A percentile compares a stretch with the other conserved stretches of the same genome.
Evolutionary conservation across 2,329 filamentous ascomycete species (phyloP).

Genomic region (Nemania bipapillata): DNA sequence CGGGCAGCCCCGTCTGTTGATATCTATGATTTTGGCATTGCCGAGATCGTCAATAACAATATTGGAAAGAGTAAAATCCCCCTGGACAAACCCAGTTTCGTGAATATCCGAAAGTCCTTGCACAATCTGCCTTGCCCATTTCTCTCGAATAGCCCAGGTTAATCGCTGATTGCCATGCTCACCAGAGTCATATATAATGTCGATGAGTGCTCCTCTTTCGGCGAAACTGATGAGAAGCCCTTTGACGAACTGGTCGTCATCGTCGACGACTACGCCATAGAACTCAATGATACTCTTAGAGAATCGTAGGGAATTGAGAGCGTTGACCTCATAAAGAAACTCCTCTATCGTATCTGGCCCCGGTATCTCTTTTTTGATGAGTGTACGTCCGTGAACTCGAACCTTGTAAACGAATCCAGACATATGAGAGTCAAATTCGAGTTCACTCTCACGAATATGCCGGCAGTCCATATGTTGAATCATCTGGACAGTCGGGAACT

Average conservation of each 20-base stretch:
- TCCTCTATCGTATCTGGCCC: conserved; percentile 95
- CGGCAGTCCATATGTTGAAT: conserved; percentile 77
- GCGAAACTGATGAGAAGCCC: conserved; percentile 91
- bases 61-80: conserved; percentile 96
- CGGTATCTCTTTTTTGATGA: conserved; percentile 98
- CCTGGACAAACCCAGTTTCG: conserved; percentile 94
- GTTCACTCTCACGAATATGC: conserved; percentile 75
- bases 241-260: conserved; percentile 77
- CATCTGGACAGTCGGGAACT: conserved; percentile 78
- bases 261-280: conserved; percentile 87
- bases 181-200: conserved; percentile 84
- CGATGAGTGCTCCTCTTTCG: conserved; percentile 85
- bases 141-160: conserved; percentile 78
- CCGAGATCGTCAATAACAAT: conserved; percentile 89
- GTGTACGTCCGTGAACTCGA: conserved; percentile 70
- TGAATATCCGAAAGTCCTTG: conserved; percentile 91
- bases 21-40: conserved; percentile 96
- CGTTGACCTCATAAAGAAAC: conserved; percentile 97
- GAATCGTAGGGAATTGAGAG: conserved; percentile 78
- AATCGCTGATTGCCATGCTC: conserved; percentile 62
- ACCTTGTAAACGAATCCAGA: conserved; percentile 99
- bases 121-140: conserved; percentile 92
- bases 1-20: conserved; percentile 95
- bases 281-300: conserved; percentile 85
- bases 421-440: conserved; percentile 89